A percentile compares a stretch with the other conserved stretches of the same genome.
These are phyloP conservation scores for Xanthoconium stramineum DNA, from an alignment of 768 basidiomycete genomes.

Conservation along the genomic window DNA sequence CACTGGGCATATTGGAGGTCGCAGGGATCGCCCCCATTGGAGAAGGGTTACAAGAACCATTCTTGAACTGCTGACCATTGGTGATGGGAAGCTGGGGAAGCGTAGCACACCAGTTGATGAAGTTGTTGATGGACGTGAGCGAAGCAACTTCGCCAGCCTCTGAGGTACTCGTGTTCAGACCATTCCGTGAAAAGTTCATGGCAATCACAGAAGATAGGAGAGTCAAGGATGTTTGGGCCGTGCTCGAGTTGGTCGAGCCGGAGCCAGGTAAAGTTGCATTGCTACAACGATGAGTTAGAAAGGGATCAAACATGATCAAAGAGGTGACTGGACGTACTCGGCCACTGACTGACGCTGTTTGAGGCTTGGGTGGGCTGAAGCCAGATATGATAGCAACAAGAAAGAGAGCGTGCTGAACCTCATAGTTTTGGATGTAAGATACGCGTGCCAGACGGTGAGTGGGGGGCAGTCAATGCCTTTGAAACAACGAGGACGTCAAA, in stretches of 20 bases:
- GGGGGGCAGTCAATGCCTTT: constrained; percentile 27
- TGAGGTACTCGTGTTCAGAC: constrained; percentile 32
- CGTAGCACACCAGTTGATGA: constrained; percentile 64
- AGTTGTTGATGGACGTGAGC: constrained; percentile 67
- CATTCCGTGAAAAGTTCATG: constrained; percentile 52
- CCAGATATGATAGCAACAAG: constrained; percentile 25
- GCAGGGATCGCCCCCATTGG: constrained; percentile 60
- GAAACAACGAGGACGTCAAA: constrained; percentile 1
- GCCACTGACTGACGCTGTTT: constrained; percentile 29
- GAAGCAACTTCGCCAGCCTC: constrained; percentile 51
- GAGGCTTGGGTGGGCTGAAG: constrained; percentile 36
- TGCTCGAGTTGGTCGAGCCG: constrained; percentile 18
- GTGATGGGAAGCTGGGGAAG: constrained; percentile 51
- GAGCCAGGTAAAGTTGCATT: constrained; percentile 6
- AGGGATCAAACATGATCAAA: not conserved
- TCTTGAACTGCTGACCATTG: constrained; percentile 51
- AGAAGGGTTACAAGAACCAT: constrained; percentile 58
- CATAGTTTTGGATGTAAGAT: constrained; percentile 23
- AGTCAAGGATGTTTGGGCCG: constrained; percentile 29
- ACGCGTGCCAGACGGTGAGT: not conserved
- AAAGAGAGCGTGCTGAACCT: constrained; percentile 39
- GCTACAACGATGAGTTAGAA: constrained; percentile 14
- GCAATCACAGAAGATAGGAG: constrained; percentile 52
- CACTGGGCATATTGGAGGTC: constrained; percentile 47
- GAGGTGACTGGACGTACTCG: constrained; percentile 33